Conservation (phyloP, 2,329 filamentous ascomycete genomes). For the Fusarium proliferatum region DNA sequence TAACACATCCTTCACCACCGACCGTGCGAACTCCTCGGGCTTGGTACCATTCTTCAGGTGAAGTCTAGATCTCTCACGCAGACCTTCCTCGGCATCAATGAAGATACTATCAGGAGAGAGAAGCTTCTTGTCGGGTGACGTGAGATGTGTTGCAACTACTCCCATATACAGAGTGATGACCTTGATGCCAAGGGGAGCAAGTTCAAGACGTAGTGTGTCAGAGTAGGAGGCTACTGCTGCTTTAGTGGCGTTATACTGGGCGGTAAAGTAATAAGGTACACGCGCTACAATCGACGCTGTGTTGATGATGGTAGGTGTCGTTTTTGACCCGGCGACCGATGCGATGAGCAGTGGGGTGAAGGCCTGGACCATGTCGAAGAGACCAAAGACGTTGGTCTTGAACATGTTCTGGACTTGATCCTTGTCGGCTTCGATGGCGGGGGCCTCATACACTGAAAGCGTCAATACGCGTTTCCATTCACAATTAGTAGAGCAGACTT, state of each 20-base stretch:
- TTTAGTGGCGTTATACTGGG: conserved; percentile 19
- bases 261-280: not conserved
- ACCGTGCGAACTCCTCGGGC: not conserved
- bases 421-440: conserved; percentile 2
- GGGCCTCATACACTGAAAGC: conserved; percentile 17
- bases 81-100: conserved; percentile 3
- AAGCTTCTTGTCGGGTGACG: not conserved
- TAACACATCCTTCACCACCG: conserved; percentile 1
- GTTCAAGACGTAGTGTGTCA: conserved; percentile 21
- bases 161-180: conserved; percentile 20
- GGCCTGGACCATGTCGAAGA: conserved; percentile 14
- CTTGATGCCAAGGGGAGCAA: not conserved
- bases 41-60: not conserved
- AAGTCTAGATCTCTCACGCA: not conserved
- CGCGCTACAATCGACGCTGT: conserved; percentile 4
- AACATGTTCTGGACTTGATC: not conserved
- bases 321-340: not conserved
- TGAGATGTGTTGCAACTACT: not conserved
- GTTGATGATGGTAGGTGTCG: conserved; percentile 5
- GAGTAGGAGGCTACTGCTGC: conserved; percentile 17
- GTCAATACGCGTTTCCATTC: no score
- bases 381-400: not conserved
- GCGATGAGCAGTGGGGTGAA: conserved; percentile 4
- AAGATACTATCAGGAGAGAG: not conserved
- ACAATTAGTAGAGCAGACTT: no score